Base-by-base conservation (phyloP, 2,329 filamentous ascomycete species). In the Coniochaeta sp. region DNA sequence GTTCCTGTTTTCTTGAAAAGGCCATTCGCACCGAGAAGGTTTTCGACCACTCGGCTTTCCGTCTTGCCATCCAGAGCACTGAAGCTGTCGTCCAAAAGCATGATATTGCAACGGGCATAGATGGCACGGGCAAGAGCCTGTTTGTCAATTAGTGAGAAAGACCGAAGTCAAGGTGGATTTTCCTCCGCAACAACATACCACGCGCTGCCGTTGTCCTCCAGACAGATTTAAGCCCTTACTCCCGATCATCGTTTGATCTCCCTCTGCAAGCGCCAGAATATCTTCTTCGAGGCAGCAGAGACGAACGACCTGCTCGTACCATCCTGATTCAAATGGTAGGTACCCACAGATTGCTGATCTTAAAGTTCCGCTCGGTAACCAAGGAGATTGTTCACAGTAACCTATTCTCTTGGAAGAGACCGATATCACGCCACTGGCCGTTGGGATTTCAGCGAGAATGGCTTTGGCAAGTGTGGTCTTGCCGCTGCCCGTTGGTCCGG, bases 191-290 rank as follows among this genome's bases (percentile, higher is more conserved):
- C 28, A 44, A 44, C 17, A 19, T 44, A 44, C 40, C 8, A 79
- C 67, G 14, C 76, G 72, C 58, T 77, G 74, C 62, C 74, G 76
- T 63, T 81, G 79, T 0, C 79, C 79, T 8, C 79, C 79, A 4
- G 76, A 79, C 0, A 81, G 68, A 4, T 72, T 74, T 57, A 79
- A 70, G 0, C 79, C 79, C 38, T 77, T 76, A 57, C 74, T 79
- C 1, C 79, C 79, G 43, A 80, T 68, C 0, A 71, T 66, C 0
- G 76, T 79, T 9, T 66, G 62, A 38, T 80, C 75, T 1, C 72
- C 70, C 1, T 68, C 60, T 0, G 71, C 64, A 14, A 80, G 65
- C 34, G 68, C 69, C 5, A 44, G 31, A 11, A 75, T 62, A 14
- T 75, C 73, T 7, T 66, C 67, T 8, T 71, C 67, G 5, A 79